Evolutionary conservation across 805 yeast species (phyloP).

Genomic region (Geotrichum ghanense): DNA sequence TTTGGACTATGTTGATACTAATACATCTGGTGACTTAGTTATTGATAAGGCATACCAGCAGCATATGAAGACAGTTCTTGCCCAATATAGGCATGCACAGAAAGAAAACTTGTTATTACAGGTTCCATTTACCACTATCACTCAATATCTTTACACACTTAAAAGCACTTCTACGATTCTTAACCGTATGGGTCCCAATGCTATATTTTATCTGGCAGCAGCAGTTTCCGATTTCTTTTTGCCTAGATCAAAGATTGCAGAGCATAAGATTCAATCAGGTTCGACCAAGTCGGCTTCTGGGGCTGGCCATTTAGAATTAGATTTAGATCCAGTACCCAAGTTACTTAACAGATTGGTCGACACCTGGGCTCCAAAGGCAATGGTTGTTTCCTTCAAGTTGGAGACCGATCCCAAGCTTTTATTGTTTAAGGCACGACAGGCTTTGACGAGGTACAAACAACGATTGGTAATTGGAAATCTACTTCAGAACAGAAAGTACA

Average conservation of each 20-base stretch:
- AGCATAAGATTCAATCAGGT: conserved; percentile 73
- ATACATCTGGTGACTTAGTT: conserved; percentile 38
- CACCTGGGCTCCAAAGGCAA: conserved; percentile 89
- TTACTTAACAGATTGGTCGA: conserved; percentile 80
- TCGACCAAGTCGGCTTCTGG: conserved; percentile 54
- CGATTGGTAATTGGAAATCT: conserved; percentile 92
- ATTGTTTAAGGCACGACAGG: conserved; percentile 63
- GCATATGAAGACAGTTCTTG: conserved; percentile 47
- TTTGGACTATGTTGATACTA: conserved; percentile 63
- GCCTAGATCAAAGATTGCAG: conserved; percentile 75
- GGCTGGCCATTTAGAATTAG: conserved; percentile 68
- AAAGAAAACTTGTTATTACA: conserved; percentile 43
- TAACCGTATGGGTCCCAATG: conserved; percentile 41
- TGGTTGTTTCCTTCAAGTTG: conserved; percentile 88
- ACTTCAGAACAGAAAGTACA: conserved; percentile 74
- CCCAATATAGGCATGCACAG: conserved; percentile 40
- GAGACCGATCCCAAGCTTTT: conserved; percentile 75
- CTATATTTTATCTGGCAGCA: conserved; percentile 84
- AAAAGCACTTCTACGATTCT: conserved; percentile 52
- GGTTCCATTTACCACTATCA: conserved; percentile 89
- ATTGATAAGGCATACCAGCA: conserved; percentile 50
- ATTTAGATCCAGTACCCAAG: conserved; percentile 93
- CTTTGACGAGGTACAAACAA: conserved; percentile 77
- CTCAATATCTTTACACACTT: conserved; percentile 82
- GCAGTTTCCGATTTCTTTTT: conserved; percentile 96